Percentiles rank a stretch among this genome's conserved stretches.
phyloP scores from a whole-genome alignment of 2,329 filamentous ascomycete species.

The Ascosphaera apis region DNA sequence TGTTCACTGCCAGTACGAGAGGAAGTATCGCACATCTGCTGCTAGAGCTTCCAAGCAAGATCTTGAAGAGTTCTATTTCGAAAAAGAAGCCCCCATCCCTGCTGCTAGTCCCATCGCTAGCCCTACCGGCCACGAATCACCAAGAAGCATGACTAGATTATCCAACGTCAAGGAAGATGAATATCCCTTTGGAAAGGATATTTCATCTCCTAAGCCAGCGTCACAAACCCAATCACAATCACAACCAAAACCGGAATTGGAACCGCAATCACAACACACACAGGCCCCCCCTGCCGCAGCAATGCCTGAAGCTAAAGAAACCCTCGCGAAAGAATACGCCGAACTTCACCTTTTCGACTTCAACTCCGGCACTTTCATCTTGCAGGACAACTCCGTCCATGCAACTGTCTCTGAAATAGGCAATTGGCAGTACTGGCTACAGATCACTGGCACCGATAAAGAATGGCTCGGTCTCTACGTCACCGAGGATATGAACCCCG shows the following conservation, averaged over 20 bases:
- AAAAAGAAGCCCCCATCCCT: conserved; percentile 35
- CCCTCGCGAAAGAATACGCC: conserved; percentile 50
- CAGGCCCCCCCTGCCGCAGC: conserved; percentile 34
- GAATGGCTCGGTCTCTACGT: conserved; percentile 76
- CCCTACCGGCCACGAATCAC: conserved; percentile 18
- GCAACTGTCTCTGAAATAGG: conserved; percentile 70
- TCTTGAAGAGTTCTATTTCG: conserved; percentile 61
- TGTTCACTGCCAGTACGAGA: conserved; percentile 89
- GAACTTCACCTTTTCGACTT: conserved; percentile 94
- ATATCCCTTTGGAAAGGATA: too few relatives aligned
- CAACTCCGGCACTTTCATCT: conserved; percentile 57
- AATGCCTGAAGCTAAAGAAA: conserved; percentile 47
- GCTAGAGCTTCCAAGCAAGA: conserved; percentile 63
- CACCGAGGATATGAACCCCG: conserved; percentile 78
- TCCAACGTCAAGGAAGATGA: conserved; percentile 16
- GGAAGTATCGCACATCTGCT: conserved; percentile 65
- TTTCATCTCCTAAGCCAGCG: too few relatives aligned
- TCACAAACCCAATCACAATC: too few relatives aligned
- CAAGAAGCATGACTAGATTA: too few relatives aligned
- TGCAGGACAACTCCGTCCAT: conserved; percentile 51
- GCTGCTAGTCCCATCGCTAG: conserved; percentile 33
- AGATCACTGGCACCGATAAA: conserved; percentile 51
- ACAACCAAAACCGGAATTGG: too few relatives aligned
- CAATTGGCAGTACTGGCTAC: conserved; percentile 88
- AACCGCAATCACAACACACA: conserved; percentile 22